Evolutionary conservation across 352 stramenopile species (phyloP).

Genomic region (Pythium rishiriense): DNA sequence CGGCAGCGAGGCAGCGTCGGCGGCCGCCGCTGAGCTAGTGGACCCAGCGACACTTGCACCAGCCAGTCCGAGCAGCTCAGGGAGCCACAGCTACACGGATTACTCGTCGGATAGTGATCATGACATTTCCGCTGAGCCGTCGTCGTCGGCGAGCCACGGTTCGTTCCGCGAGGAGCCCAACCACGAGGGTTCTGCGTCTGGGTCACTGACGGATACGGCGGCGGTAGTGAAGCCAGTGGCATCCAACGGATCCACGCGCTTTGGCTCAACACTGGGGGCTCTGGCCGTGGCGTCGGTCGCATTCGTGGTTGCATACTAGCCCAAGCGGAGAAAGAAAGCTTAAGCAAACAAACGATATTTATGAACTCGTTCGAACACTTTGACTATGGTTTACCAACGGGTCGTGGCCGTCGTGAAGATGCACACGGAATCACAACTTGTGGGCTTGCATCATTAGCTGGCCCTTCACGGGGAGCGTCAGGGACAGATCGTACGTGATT

Average conservation of each 20-base stretch:
- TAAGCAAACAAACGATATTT: background rate
- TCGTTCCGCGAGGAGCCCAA: background rate
- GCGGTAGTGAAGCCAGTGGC: background rate
- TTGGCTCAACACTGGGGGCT: background rate
- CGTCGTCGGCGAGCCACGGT: background rate
- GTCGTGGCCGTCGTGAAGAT: no score
- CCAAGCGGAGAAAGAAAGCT: background rate
- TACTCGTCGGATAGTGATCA: background rate
- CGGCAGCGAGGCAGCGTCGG: conserved; percentile 15
- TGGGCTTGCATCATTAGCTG: conserved; percentile 13
- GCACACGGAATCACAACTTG: no score
- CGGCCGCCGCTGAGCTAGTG: conserved; percentile 10
- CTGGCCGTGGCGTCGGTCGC: background rate
- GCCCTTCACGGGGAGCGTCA: conserved; percentile 26
- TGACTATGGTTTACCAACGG: no score
- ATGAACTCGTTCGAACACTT: no score
- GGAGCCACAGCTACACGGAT: background rate
- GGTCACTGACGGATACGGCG: background rate
- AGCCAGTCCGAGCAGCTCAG: background rate
- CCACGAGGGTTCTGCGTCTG: background rate
- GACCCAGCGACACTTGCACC: background rate
- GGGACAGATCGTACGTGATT: conserved; percentile 28
- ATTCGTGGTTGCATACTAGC: background rate
- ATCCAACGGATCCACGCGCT: background rate
- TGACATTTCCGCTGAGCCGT: background rate